Evolutionary conservation across 352 stramenopile species (phyloP), one percentile per base, ranked within the genome.

Genomic region (Ophiocytium majus): DNA sequence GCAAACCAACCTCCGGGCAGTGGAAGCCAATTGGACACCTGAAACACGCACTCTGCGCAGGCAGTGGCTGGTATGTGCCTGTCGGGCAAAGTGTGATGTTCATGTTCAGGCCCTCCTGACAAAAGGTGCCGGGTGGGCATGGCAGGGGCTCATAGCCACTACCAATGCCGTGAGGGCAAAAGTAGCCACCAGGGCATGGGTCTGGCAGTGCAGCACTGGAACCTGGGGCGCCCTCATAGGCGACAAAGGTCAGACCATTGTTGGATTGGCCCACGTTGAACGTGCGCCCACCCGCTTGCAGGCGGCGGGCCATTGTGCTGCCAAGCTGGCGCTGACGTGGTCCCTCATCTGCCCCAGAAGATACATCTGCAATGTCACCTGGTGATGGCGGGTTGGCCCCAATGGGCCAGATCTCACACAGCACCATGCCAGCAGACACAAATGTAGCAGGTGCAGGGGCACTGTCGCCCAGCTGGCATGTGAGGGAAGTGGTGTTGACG

Each of bases 51-150:
- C 89, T 86, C 88, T 97, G 93, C 9, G 86, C 89, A 0, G 89
- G 87, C 31, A 92, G 81, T 0, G 95, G 92, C 84, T 98, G 95
- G 83, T 98, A 99, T 5, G 95, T 98, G 34, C 96, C 96, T 33
- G 90, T 90, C 36, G 93, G 92, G 90, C 96, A 99, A 63, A 97
- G 85, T 0, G 96, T 98, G 79, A 98, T 98, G 83, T 98, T 98
- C 1, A 79, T 85, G 78, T 96, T 96, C 0, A 93, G 83, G 57
- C 92, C 92, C 28, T 90, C 84, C 0, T 91, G 93, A 82, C 96
- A 98, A 84, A 96, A 98, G 19, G 89, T 89, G 35, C 84, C 84
- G 75, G 84, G 9, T 14, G 66, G 66, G 66, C 66, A 78, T 5
- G 66, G 66, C 17, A 78, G 35, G 5, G 66, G 66, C 5, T 78